A percentile compares a stretch with the other conserved stretches of the same genome.
phyloP scores from a whole-genome alignment of 148 eudicot species.

The Camellia sinensis region DNA sequence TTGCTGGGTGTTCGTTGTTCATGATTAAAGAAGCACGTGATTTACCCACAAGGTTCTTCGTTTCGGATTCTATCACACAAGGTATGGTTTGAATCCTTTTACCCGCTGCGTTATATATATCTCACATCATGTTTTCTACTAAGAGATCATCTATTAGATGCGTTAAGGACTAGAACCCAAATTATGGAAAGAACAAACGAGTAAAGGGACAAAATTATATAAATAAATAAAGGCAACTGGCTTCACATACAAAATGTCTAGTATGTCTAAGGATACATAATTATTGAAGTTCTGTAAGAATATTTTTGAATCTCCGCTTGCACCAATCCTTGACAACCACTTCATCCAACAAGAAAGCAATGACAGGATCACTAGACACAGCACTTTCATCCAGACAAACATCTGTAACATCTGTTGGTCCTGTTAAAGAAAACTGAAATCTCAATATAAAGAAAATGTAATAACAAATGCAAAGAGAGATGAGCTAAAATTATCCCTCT shows the following conservation, averaged over 20 bases:
- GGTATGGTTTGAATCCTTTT: no score
- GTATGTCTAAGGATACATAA: no score
- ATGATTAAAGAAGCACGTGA: no score
- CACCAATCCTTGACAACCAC: no score
- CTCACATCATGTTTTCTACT: constrained; percentile 64
- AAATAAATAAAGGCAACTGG: not conserved
- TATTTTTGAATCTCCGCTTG: no score
- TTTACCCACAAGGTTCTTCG: no score
- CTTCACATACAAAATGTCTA: not conserved
- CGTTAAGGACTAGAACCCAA: constrained; percentile 43
- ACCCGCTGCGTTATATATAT: no score
- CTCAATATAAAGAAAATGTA: constrained; percentile 3
- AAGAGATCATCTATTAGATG: constrained; percentile 48
- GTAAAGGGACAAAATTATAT: not conserved
- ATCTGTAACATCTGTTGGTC: constrained; percentile 76
- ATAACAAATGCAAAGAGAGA: not conserved
- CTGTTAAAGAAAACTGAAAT: constrained; percentile 47
- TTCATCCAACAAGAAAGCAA: constrained; percentile 43
- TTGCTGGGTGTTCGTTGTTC: no score
- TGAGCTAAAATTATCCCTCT: not conserved
- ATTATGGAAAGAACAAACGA: not conserved
- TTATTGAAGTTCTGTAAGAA: no score
- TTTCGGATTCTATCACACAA: no score
- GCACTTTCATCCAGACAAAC: constrained; percentile 99
- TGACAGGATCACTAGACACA: constrained; percentile 93